Evolutionary conservation across 2,329 filamentous ascomycete species (phyloP).

Genomic region (Penicillium sp.): DNA sequence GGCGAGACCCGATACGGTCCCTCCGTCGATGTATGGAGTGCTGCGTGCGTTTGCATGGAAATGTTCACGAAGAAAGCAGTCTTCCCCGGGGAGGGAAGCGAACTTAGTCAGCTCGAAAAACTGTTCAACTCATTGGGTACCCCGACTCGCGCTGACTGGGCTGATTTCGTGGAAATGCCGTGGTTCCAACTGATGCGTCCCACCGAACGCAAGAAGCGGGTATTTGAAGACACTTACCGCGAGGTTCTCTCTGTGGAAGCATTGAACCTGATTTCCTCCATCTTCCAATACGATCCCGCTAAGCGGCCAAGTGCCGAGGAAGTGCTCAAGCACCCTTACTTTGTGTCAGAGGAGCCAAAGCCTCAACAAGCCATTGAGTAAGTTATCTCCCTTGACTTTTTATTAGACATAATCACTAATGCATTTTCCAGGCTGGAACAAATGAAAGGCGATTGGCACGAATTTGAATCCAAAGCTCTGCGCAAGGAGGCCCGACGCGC

Average conservation of each 20-base stretch:
- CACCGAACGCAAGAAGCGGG: slow-evolving; percentile 62
- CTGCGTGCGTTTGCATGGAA: slow-evolving; percentile 91
- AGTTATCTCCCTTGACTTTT: slow-evolving; percentile 36
- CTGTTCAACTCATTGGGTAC: slow-evolving; percentile 92
- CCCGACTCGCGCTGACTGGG: slow-evolving; percentile 78
- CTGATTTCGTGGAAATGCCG: slow-evolving; percentile 82
- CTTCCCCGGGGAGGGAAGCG: slow-evolving; percentile 91
- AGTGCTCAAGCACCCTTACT: slow-evolving; percentile 82
- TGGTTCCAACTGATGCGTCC: slow-evolving; percentile 93
- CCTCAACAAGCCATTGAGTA: slow-evolving; percentile 76
- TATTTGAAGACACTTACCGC: slow-evolving; percentile 78
- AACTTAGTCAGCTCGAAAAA: slow-evolving; percentile 92
- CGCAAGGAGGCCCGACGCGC: slow-evolving; percentile 63
- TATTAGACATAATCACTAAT: slow-evolving; percentile 3
- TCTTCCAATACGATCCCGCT: slow-evolving; percentile 84
- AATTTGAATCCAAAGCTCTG: slow-evolving; percentile 93
- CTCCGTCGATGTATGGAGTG: slow-evolving; percentile 92
- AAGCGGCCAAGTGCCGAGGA: slow-evolving; percentile 78
- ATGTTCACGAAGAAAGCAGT: slow-evolving; percentile 92
- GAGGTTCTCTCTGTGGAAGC: slow-evolving; percentile 71
- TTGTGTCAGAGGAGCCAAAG: slow-evolving; percentile 70
- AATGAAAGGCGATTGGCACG: slow-evolving; percentile 93
- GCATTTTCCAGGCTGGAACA: slow-evolving; percentile 57
- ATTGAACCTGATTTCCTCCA: slow-evolving; percentile 71
- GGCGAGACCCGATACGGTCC: slow-evolving; percentile 87